Base-by-base conservation (phyloP, 352 stramenopile species). In the Peronosclerospora sorghi region DNA sequence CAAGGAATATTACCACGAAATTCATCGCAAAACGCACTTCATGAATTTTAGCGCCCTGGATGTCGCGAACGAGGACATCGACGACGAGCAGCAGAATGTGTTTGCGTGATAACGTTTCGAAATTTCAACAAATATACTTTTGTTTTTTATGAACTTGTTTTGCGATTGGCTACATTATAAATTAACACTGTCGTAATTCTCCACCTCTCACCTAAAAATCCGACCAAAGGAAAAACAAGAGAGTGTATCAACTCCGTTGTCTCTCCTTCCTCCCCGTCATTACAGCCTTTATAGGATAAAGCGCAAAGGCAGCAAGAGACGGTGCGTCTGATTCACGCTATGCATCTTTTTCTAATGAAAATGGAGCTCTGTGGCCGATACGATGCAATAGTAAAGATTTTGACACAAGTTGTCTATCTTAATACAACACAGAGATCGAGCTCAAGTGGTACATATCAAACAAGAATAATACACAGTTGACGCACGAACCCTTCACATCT, bases 1-100 rank as follows among this genome's bases (percentile, higher is more conserved):
- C n/a, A 96, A 98, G 62, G 90, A 93, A 47, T 99, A 99, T 59
- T 99, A 99, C 71, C 83, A 98, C 52, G 96, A 98, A 63, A 87
- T 95, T 49, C 96, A 99, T 56, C 86, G 96, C 47, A 97, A 97
- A 63, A 96, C 95, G 51, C 96, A 99, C 70, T 99, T 99, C 57
- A 91, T 99, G 59, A 97, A 96, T 56, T 99, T 99, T 54, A 96
- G 93, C 41, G 87, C 95, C 43, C 95, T 98, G 59, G 96, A 99
- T 54, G 88, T 95, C 29, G 83, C 71, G 4, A 86, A 97, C 26
- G 84, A 96, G 13, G 73, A 83, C 23, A 75, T 95, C 51, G 78
- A 97, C 30, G 89, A 98, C 27, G 85, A 98, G 56, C 75, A 89
- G 56, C 77, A 89, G 54, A 82, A 90, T 26, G 73, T 93, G 8